phyloP scores from a whole-genome alignment of 108 stramenopile species.

The Nannochloropsis salina region DNA sequence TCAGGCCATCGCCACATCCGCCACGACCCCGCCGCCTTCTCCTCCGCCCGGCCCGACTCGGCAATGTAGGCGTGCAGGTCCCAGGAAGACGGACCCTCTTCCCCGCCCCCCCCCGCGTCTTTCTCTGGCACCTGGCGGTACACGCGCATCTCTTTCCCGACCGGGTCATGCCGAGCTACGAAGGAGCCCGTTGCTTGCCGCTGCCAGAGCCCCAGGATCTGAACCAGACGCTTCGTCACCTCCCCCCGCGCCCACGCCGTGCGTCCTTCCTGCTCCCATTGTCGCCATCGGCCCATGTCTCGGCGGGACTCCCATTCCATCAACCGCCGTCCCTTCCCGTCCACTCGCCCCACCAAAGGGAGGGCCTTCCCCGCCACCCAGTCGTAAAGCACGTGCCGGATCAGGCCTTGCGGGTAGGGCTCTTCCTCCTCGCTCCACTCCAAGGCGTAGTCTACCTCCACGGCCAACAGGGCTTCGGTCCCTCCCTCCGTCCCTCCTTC shows the following conservation, averaged over 20 bases:
- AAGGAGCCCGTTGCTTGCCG: neutral
- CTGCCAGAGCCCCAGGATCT: neutral
- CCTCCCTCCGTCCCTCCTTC: neutral
- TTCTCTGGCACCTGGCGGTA: neutral
- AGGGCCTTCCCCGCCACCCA: neutral
- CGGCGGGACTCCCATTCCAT: neutral
- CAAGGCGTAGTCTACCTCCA: neutral
- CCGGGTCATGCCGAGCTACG: neutral
- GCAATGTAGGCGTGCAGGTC: neutral
- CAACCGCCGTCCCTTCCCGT: neutral
- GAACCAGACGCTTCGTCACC: neutral
- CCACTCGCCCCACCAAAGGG: neutral
- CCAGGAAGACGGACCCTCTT: neutral
- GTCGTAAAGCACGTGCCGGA: neutral
- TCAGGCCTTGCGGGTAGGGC: neutral
- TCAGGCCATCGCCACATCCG: neutral
- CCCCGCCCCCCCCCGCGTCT: neutral
- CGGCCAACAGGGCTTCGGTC: neutral
- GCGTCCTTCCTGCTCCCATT: neutral
- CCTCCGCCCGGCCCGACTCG: neutral
- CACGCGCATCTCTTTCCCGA: neutral
- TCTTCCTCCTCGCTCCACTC: constrained; percentile 3
- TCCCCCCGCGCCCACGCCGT: neutral
- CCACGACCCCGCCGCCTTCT: neutral
- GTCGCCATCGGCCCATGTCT: neutral